Conservation (phyloP, 2,329 filamentous ascomycete genomes). For the Monilinia vaccinii-corymbosi region DNA sequence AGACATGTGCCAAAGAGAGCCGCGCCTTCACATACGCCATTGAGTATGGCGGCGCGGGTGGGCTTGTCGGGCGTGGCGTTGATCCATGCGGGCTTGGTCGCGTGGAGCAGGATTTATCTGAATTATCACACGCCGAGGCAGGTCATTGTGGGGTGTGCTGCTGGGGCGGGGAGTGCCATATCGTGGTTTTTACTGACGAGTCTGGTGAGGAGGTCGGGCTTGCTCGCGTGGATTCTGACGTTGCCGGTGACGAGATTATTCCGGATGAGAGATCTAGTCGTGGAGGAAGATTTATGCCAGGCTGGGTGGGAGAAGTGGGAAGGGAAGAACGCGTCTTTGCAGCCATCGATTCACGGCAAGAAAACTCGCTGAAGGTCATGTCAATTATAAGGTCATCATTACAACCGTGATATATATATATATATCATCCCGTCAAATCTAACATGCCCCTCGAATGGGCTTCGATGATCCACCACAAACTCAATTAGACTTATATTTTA, state of each 20-base stretch:
- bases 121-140: constrained; percentile 87
- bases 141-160: constrained; percentile 69
- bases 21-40: constrained; percentile 39
- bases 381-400: not conserved
- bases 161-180: constrained; percentile 62
- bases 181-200: constrained; percentile 71
- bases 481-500: no score
- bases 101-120: constrained; percentile 78
- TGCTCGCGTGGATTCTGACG: constrained; percentile 65
- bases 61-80: constrained; percentile 47
- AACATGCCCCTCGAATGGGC: not conserved
- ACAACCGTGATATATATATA: not conserved
- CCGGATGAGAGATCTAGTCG: constrained; percentile 71
- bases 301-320: constrained; percentile 94
- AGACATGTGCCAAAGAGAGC: constrained; percentile 55
- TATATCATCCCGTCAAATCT: not conserved
- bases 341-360: constrained; percentile 26
- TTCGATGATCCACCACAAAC: not conserved
- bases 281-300: constrained; percentile 82
- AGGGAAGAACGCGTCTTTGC: constrained; percentile 29
- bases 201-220: constrained; percentile 55
- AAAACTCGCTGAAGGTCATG: constrained; percentile 20
- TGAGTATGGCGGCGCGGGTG: constrained; percentile 51
- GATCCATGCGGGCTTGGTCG: constrained; percentile 56
- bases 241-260: constrained; percentile 54